Percentiles rank a stretch among this genome's conserved stretches.
phyloP scores from a whole-genome alignment of 1,284 basidiomycete species.

The Irpex lacteus region DNA sequence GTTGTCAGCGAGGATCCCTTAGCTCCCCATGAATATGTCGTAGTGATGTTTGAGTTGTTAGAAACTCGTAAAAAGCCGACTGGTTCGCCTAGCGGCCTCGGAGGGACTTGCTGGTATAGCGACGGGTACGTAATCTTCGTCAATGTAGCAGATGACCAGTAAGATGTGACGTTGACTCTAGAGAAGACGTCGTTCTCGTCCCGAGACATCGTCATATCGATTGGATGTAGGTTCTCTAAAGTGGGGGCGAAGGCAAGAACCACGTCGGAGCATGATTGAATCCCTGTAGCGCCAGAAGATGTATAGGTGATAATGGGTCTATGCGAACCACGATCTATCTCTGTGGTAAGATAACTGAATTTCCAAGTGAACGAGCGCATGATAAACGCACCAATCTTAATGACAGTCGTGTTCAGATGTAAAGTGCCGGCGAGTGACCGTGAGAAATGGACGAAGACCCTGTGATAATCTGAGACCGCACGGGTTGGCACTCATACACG shows the following conservation, averaged over 20 bases:
- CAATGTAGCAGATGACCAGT: background rate
- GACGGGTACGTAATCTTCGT: no score
- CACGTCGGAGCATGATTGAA: background rate
- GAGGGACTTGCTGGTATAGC: background rate
- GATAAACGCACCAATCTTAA: background rate
- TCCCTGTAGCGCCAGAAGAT: background rate
- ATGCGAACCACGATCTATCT: background rate
- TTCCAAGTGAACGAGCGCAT: no score
- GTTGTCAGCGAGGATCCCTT: background rate
- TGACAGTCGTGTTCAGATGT: background rate
- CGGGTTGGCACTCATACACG: background rate
- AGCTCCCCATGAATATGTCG: conserved; percentile 2
- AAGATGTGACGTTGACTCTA: background rate
- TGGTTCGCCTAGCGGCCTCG: background rate
- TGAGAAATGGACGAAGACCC: conserved; percentile 3
- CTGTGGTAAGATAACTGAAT: background rate
- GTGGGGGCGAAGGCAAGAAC: conserved; percentile 4
- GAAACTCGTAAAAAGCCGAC: background rate
- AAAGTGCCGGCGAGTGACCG: background rate
- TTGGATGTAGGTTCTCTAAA: background rate
- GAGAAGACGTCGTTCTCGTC: conserved; percentile 1
- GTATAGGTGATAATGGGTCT: background rate
- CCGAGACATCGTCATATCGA: background rate
- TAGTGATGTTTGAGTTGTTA: background rate
- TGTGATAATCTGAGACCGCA: conserved; percentile 1